Evolutionary conservation across 768 basidiomycete genomes (phyloP).

Genomic region (Boletus edulis): DNA sequence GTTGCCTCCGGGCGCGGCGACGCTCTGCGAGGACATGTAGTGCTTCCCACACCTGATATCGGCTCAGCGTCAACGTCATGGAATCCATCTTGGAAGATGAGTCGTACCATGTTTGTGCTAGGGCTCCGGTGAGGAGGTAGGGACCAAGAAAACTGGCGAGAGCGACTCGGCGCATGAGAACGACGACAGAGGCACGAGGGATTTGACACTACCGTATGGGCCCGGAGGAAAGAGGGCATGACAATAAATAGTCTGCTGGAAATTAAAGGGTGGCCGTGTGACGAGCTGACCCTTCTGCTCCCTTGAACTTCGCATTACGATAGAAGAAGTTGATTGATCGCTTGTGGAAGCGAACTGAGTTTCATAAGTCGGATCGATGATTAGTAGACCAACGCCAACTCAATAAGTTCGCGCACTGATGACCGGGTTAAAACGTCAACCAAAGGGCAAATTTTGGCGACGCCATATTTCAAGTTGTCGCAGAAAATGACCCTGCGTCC

Average conservation of each 20-base stretch:
- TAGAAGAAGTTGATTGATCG: too few species aligned
- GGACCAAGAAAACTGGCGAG: constrained; percentile 5
- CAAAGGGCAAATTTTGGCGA: too few species aligned
- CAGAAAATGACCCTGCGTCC: too few species aligned
- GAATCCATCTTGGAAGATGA: neutral
- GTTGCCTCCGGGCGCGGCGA: constrained; percentile 48
- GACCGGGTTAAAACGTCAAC: too few species aligned
- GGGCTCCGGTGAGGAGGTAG: constrained; percentile 12
- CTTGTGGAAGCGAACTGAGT: too few species aligned
- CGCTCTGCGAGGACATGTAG: constrained; percentile 43
- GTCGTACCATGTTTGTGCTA: constrained; percentile 32
- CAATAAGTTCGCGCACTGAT: too few species aligned
- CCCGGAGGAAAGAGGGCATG: neutral
- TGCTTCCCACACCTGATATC: constrained; percentile 53
- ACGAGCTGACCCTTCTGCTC: too few species aligned
- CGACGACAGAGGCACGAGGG: neutral
- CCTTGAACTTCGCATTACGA: too few species aligned
- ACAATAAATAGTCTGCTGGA: neutral
- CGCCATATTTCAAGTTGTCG: too few species aligned
- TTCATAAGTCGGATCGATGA: too few species aligned
- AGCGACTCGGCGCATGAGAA: constrained; percentile 12
- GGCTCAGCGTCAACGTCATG: neutral
- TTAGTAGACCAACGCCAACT: too few species aligned
- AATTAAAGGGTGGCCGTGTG: too few species aligned
- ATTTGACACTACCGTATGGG: neutral